Conservation (phyloP, 2,329 filamentous ascomycete genomes). For the Penicillium italicum region DNA sequence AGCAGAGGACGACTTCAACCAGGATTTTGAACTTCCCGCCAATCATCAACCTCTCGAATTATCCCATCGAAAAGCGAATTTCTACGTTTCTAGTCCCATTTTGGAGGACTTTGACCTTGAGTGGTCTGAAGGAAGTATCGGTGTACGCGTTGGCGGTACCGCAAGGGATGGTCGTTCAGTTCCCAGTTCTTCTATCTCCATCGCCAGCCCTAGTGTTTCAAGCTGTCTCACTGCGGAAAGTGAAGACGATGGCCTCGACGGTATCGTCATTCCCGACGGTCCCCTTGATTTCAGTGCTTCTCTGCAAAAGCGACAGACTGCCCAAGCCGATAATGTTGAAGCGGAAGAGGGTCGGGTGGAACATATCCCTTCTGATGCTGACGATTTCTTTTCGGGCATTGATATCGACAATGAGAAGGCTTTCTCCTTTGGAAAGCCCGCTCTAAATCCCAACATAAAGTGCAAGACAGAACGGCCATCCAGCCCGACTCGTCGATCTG, state of each 20-base stretch:
- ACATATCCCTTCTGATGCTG: slow-evolving; percentile 41
- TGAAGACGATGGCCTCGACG: slow-evolving; percentile 87
- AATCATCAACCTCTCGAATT: slow-evolving; percentile 62
- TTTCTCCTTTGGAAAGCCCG: slow-evolving; percentile 75
- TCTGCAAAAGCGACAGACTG: slow-evolving; percentile 65
- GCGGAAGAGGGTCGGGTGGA: slow-evolving; percentile 23
- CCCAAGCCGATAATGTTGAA: slow-evolving; percentile 35
- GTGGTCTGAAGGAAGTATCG: slow-evolving; percentile 90
- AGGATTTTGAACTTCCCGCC: slow-evolving; percentile 67
- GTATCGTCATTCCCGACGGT: slow-evolving; percentile 78
- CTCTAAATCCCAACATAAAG: slow-evolving; percentile 86
- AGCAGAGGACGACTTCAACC: slow-evolving; percentile 68
- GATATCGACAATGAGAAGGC: slow-evolving; percentile 81
- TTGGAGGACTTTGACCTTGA: slow-evolving; percentile 75
- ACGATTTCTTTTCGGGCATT: slow-evolving; percentile 81
- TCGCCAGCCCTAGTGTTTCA: slow-evolving; percentile 85
- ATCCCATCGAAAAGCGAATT: slow-evolving; percentile 57
- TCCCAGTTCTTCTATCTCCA: slow-evolving; percentile 81
- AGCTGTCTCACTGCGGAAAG: slow-evolving; percentile 90
- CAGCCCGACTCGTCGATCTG: slow-evolving; percentile 67
- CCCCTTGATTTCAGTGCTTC: slow-evolving; percentile 79
- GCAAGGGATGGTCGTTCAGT: slow-evolving; percentile 73
- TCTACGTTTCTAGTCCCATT: slow-evolving; percentile 59
- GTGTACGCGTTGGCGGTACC: slow-evolving; percentile 85
- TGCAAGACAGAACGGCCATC: slow-evolving; percentile 68